Base-by-base conservation (phyloP, 2,329 filamentous ascomycete species). In the Aureobasidium musti region DNA sequence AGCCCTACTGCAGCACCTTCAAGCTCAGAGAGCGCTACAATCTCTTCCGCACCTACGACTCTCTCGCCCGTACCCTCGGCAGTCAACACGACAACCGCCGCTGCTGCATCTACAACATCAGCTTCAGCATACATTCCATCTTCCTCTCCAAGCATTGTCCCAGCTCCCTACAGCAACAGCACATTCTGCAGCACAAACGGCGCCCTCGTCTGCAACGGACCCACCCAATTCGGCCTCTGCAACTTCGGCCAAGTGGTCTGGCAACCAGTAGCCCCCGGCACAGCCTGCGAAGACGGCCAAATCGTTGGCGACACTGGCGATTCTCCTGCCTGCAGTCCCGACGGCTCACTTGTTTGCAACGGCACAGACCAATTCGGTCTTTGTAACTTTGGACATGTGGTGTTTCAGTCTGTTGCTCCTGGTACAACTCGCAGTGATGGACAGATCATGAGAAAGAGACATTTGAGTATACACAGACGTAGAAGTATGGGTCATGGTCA, bases 341-440 rank as follows among this genome's bases (percentile, higher is more conserved):
- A 79, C 43, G 79, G 79, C 63, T 75, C 75, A 0, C 30, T 78
- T 0, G 68, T 74, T 66, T 82, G 80, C 74, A 79, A 79, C 57
- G 77, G 78, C 45, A 45, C 74, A 7, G 63, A 66, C 19, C 72
- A 79, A 63, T 82, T 80, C 59, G 80, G 79, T 39, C 71, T 82
- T 59, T 80, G 79, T 74, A 77, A 80, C 70, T 72, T 77, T 63
- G 80, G 80, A 65, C 68, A 71, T 4, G 75, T 80, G 5, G 70
- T 78, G 28, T 80, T 73, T 72, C 77, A 79, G 71, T 67, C 71
- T 13, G 79, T 82, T 13, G 79, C 81, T 5, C 70, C 77, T 8
- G 81, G 80, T 23, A 83, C 80, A 1, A 74, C 74, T 0, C 82
- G 81, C 72, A 67, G 68, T 61, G 76, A 80, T 68, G 80, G 80